A percentile compares a stretch with the other conserved stretches of the same genome.
These are phyloP conservation scores for Solanum paucissectum DNA, from an alignment of 257 asterid species.

Conservation along the genomic window DNA sequence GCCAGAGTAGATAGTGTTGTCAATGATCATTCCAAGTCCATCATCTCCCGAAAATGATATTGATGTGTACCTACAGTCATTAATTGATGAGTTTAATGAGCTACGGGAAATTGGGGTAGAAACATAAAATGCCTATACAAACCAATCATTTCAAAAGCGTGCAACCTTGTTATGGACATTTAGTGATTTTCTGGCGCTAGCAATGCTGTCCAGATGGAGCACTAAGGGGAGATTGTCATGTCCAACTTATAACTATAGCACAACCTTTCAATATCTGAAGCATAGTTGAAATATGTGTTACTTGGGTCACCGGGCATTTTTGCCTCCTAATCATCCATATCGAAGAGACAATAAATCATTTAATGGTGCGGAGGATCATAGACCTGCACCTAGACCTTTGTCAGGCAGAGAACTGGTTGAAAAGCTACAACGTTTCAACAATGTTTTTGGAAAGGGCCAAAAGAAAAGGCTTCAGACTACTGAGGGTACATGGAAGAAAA, in stretches of 20 bases:
- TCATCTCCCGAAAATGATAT: too few species aligned
- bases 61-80: too few species aligned
- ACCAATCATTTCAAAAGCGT: too few species aligned
- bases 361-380: not conserved
- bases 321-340: not conserved
- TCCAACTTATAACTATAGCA: not conserved
- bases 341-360: not conserved
- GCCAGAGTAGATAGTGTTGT: not conserved
- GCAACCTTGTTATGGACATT: not conserved
- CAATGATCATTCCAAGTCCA: not conserved
- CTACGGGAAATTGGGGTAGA: too few species aligned
- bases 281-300: not conserved
- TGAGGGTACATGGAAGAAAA: too few species aligned
- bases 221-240: not conserved
- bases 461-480: too few species aligned
- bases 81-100: too few species aligned
- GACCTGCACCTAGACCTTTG: too few species aligned
- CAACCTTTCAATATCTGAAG: not conserved
- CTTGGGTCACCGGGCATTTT: not conserved
- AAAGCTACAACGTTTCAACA: too few species aligned
- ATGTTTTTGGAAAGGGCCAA: too few species aligned
- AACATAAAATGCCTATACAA: too few species aligned
- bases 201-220: not conserved
- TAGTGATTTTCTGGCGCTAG: not conserved
- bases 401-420: too few species aligned